Evolutionary conservation across 2,329 filamentous ascomycete genomes (phyloP), one percentile per base, ranked within the genome.

Genomic region (Fonsecaea multimorphosa): DNA sequence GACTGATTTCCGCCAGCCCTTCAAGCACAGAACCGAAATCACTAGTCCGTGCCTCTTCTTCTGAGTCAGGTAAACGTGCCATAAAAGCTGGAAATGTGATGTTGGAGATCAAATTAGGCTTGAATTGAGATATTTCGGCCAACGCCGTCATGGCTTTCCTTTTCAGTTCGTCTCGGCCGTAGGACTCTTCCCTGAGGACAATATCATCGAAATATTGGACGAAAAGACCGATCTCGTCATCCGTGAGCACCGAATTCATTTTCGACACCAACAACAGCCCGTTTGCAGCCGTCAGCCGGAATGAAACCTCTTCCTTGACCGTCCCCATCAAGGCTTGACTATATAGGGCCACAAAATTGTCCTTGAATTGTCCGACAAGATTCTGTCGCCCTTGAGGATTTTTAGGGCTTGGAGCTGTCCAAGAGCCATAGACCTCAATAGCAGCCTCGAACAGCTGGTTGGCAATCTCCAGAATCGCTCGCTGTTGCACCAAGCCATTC

Each of bases 71-170:
- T 2, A 91, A 76, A 44, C 85, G 84, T 2, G 87, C 86, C 75
- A 90, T 83, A 73, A 90, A 89, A 4, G 85, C 85, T 29, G 88
- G 88, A 71, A 90, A 86, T 0, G 87, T 86, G 63, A 87, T 87
- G 54, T 88, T 84, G 71, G 88, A 84, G 31, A 90, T 85, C 11
- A 88, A 76, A 54, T 84, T 82, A 19, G 87, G 86, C 71, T 87
- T 88, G 65, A 86, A 82, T 66, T 84, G 84, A 6, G 88, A 88
- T 49, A 90, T 83, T 36, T 87, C 83, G 3, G 86, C 82, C 52
- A 91, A 79, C 27, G 84, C 83, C 36, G 80, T 77, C 65, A 89
- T 85, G 5, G 87, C 85, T 67, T 85, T 82, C 65, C 83, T 80
- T 68, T 86, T 86, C 36, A 89, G 77, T 65, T 87, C 83, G 61